A percentile compares a stretch with the other conserved stretches of the same genome.
Evolutionary conservation across 257 asterid species (phyloP).

Genomic region (Rauvolfia tetraphylla): DNA sequence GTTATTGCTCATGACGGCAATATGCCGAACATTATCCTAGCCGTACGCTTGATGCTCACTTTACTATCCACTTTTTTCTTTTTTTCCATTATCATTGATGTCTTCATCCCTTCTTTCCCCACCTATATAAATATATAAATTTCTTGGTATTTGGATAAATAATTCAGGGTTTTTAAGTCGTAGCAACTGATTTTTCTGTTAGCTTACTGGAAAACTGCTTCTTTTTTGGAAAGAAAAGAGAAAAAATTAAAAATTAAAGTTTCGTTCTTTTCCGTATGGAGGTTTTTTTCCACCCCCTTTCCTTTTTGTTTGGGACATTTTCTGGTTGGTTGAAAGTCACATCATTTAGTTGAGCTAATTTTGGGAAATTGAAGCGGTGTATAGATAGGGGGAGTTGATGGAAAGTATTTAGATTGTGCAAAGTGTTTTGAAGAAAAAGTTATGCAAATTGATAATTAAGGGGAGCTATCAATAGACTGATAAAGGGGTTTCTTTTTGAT

Average conservation of each 20-base stretch:
- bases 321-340: background rate
- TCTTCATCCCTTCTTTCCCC: background rate
- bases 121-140: background rate
- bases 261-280: too few relatives aligned
- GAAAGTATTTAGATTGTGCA: background rate
- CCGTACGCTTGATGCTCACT: constrained; percentile 36
- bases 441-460: background rate
- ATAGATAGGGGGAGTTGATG: background rate
- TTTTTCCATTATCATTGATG: background rate
- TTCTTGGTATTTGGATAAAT: background rate
- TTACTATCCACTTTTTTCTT: background rate
- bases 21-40: constrained; percentile 89
- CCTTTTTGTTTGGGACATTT: background rate
- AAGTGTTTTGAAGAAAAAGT: background rate
- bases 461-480: background rate
- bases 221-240: too few relatives aligned
- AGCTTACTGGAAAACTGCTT: background rate
- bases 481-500: background rate
- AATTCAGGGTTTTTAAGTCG: background rate
- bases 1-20: constrained; percentile 91
- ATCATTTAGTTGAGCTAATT: background rate
- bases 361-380: background rate
- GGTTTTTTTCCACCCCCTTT: too few relatives aligned
- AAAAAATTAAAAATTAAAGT: too few relatives aligned
- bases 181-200: background rate